A percentile compares a stretch with the other conserved stretches of the same genome.
phyloP scores from a whole-genome alignment of 1,284 basidiomycete genomes.

The Ustilago loliicola region DNA sequence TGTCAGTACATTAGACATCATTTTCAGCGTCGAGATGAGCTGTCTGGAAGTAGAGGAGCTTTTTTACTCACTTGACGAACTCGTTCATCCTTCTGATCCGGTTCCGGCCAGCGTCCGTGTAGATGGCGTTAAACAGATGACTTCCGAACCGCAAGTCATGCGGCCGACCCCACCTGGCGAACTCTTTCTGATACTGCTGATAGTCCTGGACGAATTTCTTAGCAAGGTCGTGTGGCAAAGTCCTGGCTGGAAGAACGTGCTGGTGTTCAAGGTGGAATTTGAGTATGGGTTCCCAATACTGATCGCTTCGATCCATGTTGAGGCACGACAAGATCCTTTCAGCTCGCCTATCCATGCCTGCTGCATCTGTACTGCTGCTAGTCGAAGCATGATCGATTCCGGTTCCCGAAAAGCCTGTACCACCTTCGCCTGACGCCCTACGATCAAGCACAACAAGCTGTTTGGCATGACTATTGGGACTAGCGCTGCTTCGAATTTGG shows the following conservation, averaged over 20 bases:
- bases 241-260: no score
- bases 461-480: no score
- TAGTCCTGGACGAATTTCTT: background rate
- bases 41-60: background rate
- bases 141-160: background rate
- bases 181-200: background rate
- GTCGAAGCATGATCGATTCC: no score
- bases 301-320: no score
- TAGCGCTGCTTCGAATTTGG: no score
- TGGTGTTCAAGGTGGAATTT: no score
- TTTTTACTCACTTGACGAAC: background rate
- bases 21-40: background rate
- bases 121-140: background rate
- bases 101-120: background rate
- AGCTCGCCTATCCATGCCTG: no score
- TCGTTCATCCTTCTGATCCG: background rate
- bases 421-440: background rate
- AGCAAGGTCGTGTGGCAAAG: background rate
- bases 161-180: background rate
- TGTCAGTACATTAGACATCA: no score
- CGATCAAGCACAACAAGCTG: no score
- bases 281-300: no score
- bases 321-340: no score
- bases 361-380: no score
- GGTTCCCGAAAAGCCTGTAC: background rate